Conservation (phyloP, 1,284 basidiomycete genomes). For the Apiotrichum gamsii region DNA sequence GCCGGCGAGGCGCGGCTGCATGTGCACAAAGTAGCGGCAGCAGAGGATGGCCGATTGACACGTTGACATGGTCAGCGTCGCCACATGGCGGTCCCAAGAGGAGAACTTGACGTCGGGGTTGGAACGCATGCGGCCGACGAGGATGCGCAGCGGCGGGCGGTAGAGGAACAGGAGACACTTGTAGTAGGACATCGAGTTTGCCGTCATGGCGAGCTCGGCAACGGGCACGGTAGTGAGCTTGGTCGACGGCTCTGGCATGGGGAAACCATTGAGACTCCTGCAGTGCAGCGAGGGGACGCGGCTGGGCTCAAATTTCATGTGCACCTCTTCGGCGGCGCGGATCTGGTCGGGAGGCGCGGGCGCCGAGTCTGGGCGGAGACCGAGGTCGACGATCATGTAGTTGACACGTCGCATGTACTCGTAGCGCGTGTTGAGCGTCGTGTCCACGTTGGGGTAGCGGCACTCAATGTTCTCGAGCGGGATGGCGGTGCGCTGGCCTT, state of each 20-base stretch:
- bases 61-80: slow-evolving; percentile 29
- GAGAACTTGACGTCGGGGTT: slow-evolving; percentile 17
- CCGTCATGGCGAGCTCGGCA: slow-evolving; percentile 14
- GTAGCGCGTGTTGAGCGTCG: slow-evolving; percentile 24
- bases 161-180: slow-evolving; percentile 39
- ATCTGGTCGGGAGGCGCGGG: slow-evolving; percentile 29
- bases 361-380: slow-evolving; percentile 30
- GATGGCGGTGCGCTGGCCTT: slow-evolving; percentile 36
- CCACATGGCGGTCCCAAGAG: slow-evolving; percentile 24
- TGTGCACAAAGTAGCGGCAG: slow-evolving; percentile 30
- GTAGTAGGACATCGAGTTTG: slow-evolving; percentile 35
- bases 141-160: slow-evolving; percentile 33
- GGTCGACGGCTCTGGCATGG: slow-evolving; percentile 18
- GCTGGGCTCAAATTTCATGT: slow-evolving; percentile 25
- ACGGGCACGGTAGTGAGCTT: slow-evolving; percentile 7
- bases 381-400: slow-evolving; percentile 31
- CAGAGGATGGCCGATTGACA: slow-evolving; percentile 29
- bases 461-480: slow-evolving; percentile 36
- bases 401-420: slow-evolving; percentile 36
- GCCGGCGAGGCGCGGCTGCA: slow-evolving; percentile 33
- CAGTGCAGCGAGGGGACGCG: slow-evolving; percentile 26
- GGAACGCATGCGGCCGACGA: slow-evolving; percentile 28
- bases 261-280: slow-evolving; percentile 25
- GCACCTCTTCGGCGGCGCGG: slow-evolving; percentile 17
- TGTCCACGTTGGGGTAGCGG: slow-evolving; percentile 21